phyloP scores from a whole-genome alignment of 345 rosid genomes.

The Eucalyptus guilfoylei region DNA sequence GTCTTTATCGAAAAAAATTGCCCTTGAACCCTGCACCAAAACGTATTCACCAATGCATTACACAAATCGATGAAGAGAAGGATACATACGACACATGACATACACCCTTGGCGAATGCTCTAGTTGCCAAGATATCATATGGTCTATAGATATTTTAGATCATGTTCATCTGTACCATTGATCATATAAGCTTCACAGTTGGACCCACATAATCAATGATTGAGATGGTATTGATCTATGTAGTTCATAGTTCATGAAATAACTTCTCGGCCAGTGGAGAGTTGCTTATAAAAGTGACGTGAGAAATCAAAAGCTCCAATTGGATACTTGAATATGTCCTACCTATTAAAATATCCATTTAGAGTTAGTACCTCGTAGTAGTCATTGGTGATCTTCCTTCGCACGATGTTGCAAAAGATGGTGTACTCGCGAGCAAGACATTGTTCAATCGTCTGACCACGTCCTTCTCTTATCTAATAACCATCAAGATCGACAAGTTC shows the following conservation, averaged over 20 bases:
- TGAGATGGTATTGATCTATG: neutral
- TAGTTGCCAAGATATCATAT: neutral
- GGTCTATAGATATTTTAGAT: neutral
- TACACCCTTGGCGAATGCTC: neutral
- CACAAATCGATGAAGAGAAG: neutral
- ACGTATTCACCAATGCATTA: neutral
- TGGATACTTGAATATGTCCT: neutral
- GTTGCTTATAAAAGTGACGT: neutral
- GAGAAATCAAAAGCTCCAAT: neutral
- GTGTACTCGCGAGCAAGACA: constrained; percentile 4
- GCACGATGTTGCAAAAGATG: neutral
- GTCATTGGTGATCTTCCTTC: neutral
- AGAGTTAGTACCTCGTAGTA: neutral
- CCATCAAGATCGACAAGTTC: neutral
- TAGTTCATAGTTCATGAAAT: neutral
- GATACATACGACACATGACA: neutral
- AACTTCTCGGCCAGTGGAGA: neutral
- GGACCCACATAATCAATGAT: neutral
- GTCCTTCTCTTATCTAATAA: neutral
- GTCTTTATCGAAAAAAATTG: constrained; percentile 5
- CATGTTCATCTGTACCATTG: neutral
- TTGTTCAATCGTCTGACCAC: neutral
- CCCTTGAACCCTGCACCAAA: constrained; percentile 5
- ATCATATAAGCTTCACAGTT: neutral
- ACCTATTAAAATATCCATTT: neutral